phyloP scores from a whole-genome alignment of 345 rosid genomes.

The Kernera saxatilis region DNA sequence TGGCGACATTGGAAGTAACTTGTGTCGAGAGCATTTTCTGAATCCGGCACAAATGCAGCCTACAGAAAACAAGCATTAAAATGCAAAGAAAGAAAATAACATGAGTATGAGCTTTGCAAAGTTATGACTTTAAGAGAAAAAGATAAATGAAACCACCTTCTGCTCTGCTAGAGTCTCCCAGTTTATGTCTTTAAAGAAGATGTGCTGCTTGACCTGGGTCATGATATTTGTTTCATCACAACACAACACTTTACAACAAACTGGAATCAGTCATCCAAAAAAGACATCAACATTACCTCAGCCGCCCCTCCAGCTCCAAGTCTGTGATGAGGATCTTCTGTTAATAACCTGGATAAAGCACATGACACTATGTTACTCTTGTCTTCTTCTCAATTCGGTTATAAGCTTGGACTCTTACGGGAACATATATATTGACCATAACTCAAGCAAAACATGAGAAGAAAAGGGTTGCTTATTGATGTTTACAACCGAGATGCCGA shows the following conservation, averaged over 20 bases:
- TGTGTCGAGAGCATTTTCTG: slow-evolving; percentile 77
- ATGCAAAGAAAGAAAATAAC: background rate
- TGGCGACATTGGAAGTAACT: slow-evolving; percentile 84
- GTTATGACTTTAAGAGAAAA: background rate
- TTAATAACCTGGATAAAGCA: slow-evolving; percentile 54
- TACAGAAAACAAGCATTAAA: slow-evolving; percentile 28
- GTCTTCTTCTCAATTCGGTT: background rate
- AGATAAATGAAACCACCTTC: slow-evolving; percentile 44
- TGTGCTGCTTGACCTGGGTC: slow-evolving; percentile 79
- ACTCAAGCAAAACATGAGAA: slow-evolving; percentile 1
- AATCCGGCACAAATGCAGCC: slow-evolving; percentile 86
- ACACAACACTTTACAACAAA: background rate
- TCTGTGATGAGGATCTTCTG: slow-evolving; percentile 87
- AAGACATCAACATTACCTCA: slow-evolving; percentile 50
- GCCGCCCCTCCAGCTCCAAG: slow-evolving; percentile 92
- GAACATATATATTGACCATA: background rate
- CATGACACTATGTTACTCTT: background rate
- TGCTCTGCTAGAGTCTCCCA: slow-evolving; percentile 92
- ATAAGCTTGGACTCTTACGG: background rate
- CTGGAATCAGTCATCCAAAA: background rate
- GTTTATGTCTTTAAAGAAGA: slow-evolving; percentile 79
- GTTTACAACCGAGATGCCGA: background rate
- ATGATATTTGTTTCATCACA: slow-evolving; percentile 11
- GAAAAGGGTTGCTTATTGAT: background rate
- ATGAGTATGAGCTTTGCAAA: background rate